Evolutionary conservation across 768 basidiomycete genomes (phyloP), one percentile per base, ranked within the genome.

Genomic region (Tylopilus vinaceipallidus): DNA sequence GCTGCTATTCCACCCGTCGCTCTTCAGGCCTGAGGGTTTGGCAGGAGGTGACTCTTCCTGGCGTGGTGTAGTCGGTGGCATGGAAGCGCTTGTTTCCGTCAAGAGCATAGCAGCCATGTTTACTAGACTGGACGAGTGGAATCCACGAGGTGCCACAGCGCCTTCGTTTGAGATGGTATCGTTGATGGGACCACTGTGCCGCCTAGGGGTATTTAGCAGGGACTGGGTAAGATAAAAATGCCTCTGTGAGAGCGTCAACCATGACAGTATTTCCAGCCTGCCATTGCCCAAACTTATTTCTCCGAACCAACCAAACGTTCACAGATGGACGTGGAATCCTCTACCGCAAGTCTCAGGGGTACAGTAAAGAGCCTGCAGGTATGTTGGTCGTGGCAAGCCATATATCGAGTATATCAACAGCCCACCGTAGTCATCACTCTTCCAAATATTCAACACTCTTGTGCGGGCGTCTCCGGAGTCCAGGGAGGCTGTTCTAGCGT

Each of bases 311-410:
- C 84, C n/a, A 84, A 86, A 47, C 81, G 90, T 34, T 76, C 80
- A 29, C 75, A 79, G 12, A 77, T 75, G 14, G 92, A 95, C 57
- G 71, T 95, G 16, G 84, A 94, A 22, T 85, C 91, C 0, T 87
- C 93, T 3, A 87, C 84, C 59, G 79, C 85, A 7, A 95, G 89
- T 66, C 75, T 99, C 29, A 77, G 95, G n/a, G 84, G 84, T 8
- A 94, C 92, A 3, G 67, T 97, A 43, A 87, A 88, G 64, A 87
- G 81, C 51, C 67, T 98, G 17, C 95, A 95, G 77, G 89, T 88
- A 42, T 49, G 71, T 26, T 17, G 16, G 7, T 19, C 23, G 22
- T 17, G 16, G 14, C 37, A 29, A 34, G 6, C 5, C 45, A 26
- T 7, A n/a, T 33, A 22, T 26, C 11, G 26, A 43, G 3, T 3